Percentiles rank a stretch among this genome's conserved stretches.
These are phyloP conservation scores for Flaveria sonorensis DNA, from an alignment of 129 eudicot genomes.

Conservation along the genomic window DNA sequence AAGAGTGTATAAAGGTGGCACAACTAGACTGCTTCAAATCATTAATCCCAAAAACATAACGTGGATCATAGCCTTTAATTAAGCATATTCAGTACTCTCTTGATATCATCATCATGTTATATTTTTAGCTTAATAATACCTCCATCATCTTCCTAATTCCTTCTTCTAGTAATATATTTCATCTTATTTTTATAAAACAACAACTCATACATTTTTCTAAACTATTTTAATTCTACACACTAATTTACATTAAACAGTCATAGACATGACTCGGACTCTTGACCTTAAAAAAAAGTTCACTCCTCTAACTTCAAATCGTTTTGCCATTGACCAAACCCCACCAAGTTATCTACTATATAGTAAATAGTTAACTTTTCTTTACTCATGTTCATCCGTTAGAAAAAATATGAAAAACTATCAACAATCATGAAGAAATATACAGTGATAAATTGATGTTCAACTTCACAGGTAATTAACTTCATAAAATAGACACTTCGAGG, in stretches of 20 bases:
- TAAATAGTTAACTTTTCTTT: too few relatives aligned
- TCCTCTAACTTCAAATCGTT: too few relatives aligned
- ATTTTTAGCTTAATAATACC: constrained; percentile 30
- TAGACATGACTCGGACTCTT: too few relatives aligned
- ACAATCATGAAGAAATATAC: not conserved
- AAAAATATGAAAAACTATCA: not conserved
- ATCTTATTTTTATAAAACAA: too few relatives aligned
- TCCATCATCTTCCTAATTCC: constrained; percentile 7
- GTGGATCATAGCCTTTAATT: constrained; percentile 7
- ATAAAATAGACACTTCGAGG: too few relatives aligned
- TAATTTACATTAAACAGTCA: too few relatives aligned
- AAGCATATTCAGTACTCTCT: not conserved
- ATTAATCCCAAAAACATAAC: constrained; percentile 19
- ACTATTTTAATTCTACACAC: too few relatives aligned
- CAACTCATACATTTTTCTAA: too few relatives aligned
- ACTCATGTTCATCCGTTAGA: not conserved
- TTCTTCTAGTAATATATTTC: not conserved
- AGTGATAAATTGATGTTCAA: not conserved
- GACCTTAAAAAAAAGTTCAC: too few relatives aligned
- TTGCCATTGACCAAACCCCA: too few relatives aligned
- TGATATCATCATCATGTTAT: constrained; percentile 11
- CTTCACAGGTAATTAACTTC: not conserved
- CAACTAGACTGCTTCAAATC: constrained; percentile 30
- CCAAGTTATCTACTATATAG: too few relatives aligned
- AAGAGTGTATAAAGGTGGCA: constrained; percentile 33